Base-by-base conservation (phyloP, 306 rosid genomes). In the Inga laurina region DNA sequence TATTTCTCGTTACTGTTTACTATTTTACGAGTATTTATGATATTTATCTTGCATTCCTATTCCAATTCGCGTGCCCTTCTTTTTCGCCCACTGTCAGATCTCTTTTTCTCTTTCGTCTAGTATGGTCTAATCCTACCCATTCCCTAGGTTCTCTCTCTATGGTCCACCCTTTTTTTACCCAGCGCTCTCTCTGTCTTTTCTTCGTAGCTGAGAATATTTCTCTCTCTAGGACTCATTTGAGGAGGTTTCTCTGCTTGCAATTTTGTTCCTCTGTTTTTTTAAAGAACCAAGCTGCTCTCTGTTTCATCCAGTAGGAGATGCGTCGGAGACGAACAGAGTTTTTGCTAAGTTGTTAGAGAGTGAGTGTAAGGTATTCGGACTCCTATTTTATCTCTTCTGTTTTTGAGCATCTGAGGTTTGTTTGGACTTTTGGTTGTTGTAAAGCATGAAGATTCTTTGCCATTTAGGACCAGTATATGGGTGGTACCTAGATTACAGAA, bases 1-100 rank as follows among this genome's bases (percentile, higher is more conserved):
- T 70, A 1, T 70, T 69, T 3, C 9, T 35, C 2, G 8, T 35
- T 68, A 34, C 10, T 59, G 8, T n/a, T 56, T 45, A 8, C 49
- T 7, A 7, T 56, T 19, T 8, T n/a, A 18, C 43, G 43, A 6
- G 43, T 16, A 49, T 49, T 52, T 54, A 37, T 37, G 5, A 37
- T 54, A 54, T 32, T 32, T 15, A 32, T 5, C 43, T 22, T 7
- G 57, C 44, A n/a, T 57, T 57, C 4, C 65, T 0, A 2, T 80
- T 46, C 15, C 86, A 79, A 61, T 71, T 76, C 86, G 89, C 91
- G 88, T 88, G 89, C 88, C 89, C 91, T 74, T 19, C 79, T 81
- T 80, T 88, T 69, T 9, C 78, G 80, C 87, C 43, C 21, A 4
- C 51, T 80, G 88, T 88, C 89, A 78, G 84, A 76, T 80, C 79